Base-by-base conservation (phyloP, 202 grass and related monocot genomes). In the Dendrocalamus latiflorus region DNA sequence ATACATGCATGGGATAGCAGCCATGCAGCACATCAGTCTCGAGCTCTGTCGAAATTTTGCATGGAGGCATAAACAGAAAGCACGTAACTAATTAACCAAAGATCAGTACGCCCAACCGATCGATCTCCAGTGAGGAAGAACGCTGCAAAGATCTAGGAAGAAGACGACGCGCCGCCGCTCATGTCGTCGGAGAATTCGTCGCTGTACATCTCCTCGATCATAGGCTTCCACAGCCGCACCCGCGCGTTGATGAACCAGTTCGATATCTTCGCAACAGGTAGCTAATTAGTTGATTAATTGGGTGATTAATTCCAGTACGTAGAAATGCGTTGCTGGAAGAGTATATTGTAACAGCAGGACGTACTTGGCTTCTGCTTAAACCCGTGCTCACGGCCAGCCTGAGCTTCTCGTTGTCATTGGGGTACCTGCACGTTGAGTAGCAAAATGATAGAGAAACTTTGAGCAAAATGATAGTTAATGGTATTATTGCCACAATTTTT, bases 361-460 rank as follows among this genome's bases (percentile, higher is more conserved):
- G 25, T 82, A 97, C 94, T 70, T 97, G 95, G 75, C 81, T 88
- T 78, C 91, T 84, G 77, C 88, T 94, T 71, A 98, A 65, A 1
- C 95, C 95, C 30, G 95, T 95, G 66, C 75, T 84, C 53, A 93
- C 85, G 3, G 91, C 92, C 85, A 98, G 92, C 83, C 87, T 83
- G 13, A 95, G 89, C 83, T 98, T 98, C 90, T 98, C 87, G 44
- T 82, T 90, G 73, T 98, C 95, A 65, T 84, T 80, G 39, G 95
- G 95, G 82, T 98, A 98, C 81, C 95, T 98, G 90, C 69, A 50
- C 3, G 7, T 70, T n/a, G 24, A 55, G 33, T 24, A 14, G n/a
- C 21, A 49, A 49, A 49, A 49, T 16, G 15, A 49, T 4, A 6
- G 6, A 49, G 15, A 48, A 4, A 15, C 16, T 48, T 48, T 13